Percentiles rank a stretch among this genome's conserved stretches.
These are phyloP conservation scores for Cercophora scortea DNA, from an alignment of 495 filamentous ascomycete species.

Conservation along the genomic window DNA sequence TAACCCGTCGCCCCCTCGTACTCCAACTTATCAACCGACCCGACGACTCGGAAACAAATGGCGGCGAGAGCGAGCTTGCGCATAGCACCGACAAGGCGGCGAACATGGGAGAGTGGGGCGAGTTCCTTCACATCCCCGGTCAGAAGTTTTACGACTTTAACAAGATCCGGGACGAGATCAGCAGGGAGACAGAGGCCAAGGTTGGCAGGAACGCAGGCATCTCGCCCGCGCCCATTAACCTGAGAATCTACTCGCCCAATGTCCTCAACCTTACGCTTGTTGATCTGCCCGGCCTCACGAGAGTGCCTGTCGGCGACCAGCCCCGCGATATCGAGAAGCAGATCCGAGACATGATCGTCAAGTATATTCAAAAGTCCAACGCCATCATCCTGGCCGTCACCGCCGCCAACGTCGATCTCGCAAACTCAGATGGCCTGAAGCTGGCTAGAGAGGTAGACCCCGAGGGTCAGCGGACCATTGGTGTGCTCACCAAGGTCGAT, in stretches of 20 bases:
- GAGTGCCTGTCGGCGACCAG: constrained; percentile 97
- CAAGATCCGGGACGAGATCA: constrained; percentile 98
- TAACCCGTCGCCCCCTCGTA: constrained; percentile 90
- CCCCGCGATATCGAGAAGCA: constrained; percentile 97
- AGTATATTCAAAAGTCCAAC: constrained; percentile 96
- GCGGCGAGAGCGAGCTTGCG: constrained; percentile 62
- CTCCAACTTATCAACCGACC: constrained; percentile 95
- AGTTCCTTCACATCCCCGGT: constrained; percentile 96
- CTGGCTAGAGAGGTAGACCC: constrained; percentile 95
- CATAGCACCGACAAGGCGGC: constrained; percentile 63
- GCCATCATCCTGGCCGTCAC: constrained; percentile 97
- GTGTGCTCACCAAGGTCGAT: constrained; percentile 98
- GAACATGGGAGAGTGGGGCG: constrained; percentile 95
- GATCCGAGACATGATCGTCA: constrained; percentile 97
- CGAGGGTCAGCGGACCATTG: constrained; percentile 96
- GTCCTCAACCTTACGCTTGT: constrained; percentile 96
- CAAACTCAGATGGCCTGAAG: constrained; percentile 97
- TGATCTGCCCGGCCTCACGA: constrained; percentile 94
- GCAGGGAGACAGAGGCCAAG: constrained; percentile 92
- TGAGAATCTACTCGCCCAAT: constrained; percentile 96
- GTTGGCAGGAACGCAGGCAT: constrained; percentile 95
- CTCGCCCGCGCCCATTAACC: constrained; percentile 90
- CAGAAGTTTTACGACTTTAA: constrained; percentile 99
- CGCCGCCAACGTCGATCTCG: constrained; percentile 92
- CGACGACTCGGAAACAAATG: constrained; percentile 56